phyloP scores from a whole-genome alignment of 1,284 basidiomycete genomes.

The Irpex lacteus region DNA sequence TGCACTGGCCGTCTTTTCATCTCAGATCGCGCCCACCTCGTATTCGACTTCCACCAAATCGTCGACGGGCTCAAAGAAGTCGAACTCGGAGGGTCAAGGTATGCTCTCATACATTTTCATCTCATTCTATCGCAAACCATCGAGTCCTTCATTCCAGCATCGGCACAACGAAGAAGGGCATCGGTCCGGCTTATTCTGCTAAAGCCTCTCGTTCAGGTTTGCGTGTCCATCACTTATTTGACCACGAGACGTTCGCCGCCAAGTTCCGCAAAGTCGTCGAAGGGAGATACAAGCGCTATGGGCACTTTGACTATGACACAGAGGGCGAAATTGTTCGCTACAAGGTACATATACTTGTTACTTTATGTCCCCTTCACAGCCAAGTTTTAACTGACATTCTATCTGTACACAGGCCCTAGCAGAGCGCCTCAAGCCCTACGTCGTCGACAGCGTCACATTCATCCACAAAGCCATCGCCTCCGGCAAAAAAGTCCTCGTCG shows the following conservation, averaged over 20 bases:
- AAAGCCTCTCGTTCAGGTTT: conserved; percentile 97
- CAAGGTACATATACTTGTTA: conserved; percentile 49
- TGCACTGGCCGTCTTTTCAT: conserved; percentile 87
- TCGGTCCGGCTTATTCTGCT: conserved; percentile 97
- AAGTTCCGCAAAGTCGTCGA: conserved; percentile 98
- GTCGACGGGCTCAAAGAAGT: conserved; percentile 98
- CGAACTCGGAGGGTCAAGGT: conserved; percentile 90
- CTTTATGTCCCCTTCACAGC: background rate
- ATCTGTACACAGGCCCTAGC: conserved; percentile 65
- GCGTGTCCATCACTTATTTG: conserved; percentile 95
- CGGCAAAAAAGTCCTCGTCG: conserved; percentile 86
- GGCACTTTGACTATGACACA: conserved; percentile 97
- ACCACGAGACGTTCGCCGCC: conserved; percentile 79
- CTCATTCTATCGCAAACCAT: background rate
- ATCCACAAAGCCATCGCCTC: conserved; percentile 77
- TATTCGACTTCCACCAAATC: conserved; percentile 99
- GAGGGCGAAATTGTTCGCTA: conserved; percentile 95
- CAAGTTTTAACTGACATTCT: background rate
- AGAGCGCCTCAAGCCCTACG: conserved; percentile 83
- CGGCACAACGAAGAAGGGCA: conserved; percentile 97
- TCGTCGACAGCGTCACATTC: conserved; percentile 86
- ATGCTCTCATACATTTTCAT: conserved; percentile 15
- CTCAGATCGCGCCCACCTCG: conserved; percentile 95
- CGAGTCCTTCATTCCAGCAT: conserved; percentile 51
- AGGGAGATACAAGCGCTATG: conserved; percentile 97